Percentiles rank a stretch among this genome's conserved stretches.
Conservation (phyloP, 2,329 filamentous ascomycete species). For the Trichophyton simii region DNA sequence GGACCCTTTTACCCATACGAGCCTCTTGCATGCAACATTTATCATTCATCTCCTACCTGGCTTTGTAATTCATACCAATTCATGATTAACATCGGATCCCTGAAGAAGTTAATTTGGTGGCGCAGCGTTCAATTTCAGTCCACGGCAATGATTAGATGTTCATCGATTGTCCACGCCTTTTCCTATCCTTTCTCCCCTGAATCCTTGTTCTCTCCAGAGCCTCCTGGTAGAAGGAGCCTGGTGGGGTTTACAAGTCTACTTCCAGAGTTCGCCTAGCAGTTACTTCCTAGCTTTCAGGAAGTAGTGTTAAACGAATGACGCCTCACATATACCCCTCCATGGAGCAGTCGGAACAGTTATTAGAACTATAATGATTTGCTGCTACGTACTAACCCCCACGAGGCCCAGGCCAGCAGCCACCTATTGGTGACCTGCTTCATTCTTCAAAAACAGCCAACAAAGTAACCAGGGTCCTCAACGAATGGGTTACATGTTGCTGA, state of each 20-base stretch:
- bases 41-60: not conserved
- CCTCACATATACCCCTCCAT: not conserved
- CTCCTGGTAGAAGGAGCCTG: not conserved
- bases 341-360: not conserved
- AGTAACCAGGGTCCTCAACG: not conserved
- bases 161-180: not conserved
- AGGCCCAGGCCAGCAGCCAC: not conserved
- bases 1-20: not conserved
- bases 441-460: not conserved
- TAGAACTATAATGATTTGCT: not conserved
- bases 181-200: not conserved
- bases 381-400: not conserved
- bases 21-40: slow-evolving; percentile 4
- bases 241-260: not conserved
- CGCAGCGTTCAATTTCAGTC: not conserved
- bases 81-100: not conserved
- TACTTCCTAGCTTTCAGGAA: not conserved
- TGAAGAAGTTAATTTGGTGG: slow-evolving; percentile 3
- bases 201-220: not conserved
- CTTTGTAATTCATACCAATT: slow-evolving; percentile 2
- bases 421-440: not conserved
- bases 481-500: not conserved
- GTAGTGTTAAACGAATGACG: slow-evolving; percentile 1
- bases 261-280: not conserved
- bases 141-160: not conserved